A percentile compares a stretch with the other conserved stretches of the same genome.
Evolutionary conservation across 768 basidiomycete species (phyloP).

Genomic region (Russula lepida): DNA sequence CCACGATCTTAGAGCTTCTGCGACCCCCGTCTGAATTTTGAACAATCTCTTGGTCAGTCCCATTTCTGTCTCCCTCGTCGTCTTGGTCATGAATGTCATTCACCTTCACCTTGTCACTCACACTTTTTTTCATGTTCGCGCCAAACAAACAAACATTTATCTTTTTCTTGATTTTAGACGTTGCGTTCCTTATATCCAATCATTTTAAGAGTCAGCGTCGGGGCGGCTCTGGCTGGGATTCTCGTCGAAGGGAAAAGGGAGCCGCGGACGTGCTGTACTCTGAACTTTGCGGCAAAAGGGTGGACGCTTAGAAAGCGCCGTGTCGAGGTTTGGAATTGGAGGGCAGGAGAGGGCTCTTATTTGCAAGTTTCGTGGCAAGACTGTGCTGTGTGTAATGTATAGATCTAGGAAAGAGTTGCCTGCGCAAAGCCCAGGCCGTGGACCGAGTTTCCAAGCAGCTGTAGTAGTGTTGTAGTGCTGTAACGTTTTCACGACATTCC

Average conservation of each 20-base stretch:
- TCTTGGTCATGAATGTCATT: too few species aligned
- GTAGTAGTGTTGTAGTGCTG: too few species aligned
- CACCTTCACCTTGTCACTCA: neutral
- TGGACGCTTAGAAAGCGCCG: neutral
- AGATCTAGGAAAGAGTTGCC: too few species aligned
- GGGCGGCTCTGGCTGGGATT: conserved; percentile 4
- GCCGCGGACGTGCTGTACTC: conserved; percentile 27
- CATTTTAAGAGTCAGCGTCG: conserved; percentile 61
- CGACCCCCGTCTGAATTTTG: conserved; percentile 89
- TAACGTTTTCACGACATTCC: too few species aligned
- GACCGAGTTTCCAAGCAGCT: too few species aligned
- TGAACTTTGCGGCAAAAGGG: conserved; percentile 26
- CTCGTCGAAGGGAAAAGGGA: conserved; percentile 12
- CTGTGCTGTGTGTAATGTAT: too few species aligned
- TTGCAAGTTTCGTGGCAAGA: too few species aligned
- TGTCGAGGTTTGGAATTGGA: neutral
- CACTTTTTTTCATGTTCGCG: neutral
- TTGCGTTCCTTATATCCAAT: conserved; percentile 81
- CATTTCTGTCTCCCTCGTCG: neutral
- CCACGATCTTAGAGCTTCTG: conserved; percentile 59
- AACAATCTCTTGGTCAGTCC: conserved; percentile 79
- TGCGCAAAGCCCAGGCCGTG: too few species aligned
- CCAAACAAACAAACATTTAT: neutral
- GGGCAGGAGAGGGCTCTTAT: neutral
- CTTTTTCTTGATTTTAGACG: conserved; percentile 36